Evolutionary conservation across 139 green algal species (phyloP), one percentile per base, ranked within the genome.

Genomic region (Picochlorum sp.): DNA sequence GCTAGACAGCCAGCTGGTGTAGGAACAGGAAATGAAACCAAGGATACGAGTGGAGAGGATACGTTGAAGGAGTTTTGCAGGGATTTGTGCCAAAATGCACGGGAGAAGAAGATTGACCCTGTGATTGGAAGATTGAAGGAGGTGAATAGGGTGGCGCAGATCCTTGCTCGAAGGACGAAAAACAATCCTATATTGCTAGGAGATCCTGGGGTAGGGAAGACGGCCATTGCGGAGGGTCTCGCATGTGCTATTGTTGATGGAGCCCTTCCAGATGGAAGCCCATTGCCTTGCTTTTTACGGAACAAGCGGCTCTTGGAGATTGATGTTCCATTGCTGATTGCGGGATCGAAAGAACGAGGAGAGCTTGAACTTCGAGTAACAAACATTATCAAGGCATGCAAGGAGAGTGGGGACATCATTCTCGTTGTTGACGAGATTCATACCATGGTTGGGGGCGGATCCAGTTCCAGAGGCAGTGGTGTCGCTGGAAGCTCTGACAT

Each of bases 141-240:
- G 80, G 84, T 98, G 24, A 23, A 73, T 57, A 84, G 92, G 31
- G 79, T 95, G 8, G 85, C 86, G 11, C 83, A 99, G 85, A 95
- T 99, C 65, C 77, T 99, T 59, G 94, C 83, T 14, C 61, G 77
- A 31, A 66, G 73, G 34, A 81, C 49, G 54, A 95, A 95, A 81
- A 98, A 95, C 86, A 98, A 98, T 84, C 92, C 94, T 49, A 89
- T 99, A 59, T 81, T 99, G 63, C 79, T 99, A 63, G 92, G 92
- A 24, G 91, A 98, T 75, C 91, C 92, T n/a, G 91, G 88, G 13
- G 85, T 91, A 21, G 83, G 88, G 72, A 96, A 95, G 81, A 94
- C 88, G 3, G 89, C 88, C 24, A 91, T 96, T 49, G 87, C 84
- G 2, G 93, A 98, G 81, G 92, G 93, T 21, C 72, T 98, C 49